Conservation (phyloP, 768 basidiomycete species). For the Sporobolomyces roseus region DNA sequence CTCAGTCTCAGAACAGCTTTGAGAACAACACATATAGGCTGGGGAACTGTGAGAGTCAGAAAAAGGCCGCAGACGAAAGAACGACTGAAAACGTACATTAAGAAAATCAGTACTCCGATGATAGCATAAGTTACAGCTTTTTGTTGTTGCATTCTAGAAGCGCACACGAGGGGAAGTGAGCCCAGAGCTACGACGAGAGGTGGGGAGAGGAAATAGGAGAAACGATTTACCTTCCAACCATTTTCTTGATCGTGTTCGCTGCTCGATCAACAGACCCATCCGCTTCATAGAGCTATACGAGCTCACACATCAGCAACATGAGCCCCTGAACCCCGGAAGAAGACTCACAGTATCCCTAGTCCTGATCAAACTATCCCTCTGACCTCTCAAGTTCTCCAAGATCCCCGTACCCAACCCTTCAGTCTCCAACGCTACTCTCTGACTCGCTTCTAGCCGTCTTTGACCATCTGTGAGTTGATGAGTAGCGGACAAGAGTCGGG, state of each 20-base stretch:
- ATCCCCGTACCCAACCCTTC: constrained; percentile 95
- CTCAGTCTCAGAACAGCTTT: constrained; percentile 54
- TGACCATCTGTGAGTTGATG: constrained; percentile 76
- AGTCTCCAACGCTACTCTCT: constrained; percentile 89
- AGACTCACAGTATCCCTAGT: constrained; percentile 74
- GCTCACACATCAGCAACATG: not conserved
- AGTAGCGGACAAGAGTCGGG: constrained; percentile 74
- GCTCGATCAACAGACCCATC: constrained; percentile 87
- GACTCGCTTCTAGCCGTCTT: constrained; percentile 78
- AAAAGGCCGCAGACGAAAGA: not conserved
- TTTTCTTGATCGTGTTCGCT: constrained; percentile 84
- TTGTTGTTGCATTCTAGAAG: constrained; percentile 91
- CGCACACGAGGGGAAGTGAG: constrained; percentile 37
- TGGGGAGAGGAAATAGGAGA: too few relatives aligned
- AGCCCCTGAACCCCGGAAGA: not conserved
- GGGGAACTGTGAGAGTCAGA: not conserved
- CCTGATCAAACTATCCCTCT: constrained; percentile 92
- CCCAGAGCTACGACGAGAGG: too few relatives aligned
- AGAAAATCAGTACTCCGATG: constrained; percentile 72
- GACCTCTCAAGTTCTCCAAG: constrained; percentile 71
- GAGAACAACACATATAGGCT: constrained; percentile 68
- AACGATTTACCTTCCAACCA: constrained; percentile 84
- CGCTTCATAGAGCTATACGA: constrained; percentile 68
- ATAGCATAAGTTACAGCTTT: constrained; percentile 81
- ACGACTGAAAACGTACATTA: constrained; percentile 56